Base-by-base conservation (phyloP, 2,329 filamentous ascomycete species). In the Cadophora gregata region DNA sequence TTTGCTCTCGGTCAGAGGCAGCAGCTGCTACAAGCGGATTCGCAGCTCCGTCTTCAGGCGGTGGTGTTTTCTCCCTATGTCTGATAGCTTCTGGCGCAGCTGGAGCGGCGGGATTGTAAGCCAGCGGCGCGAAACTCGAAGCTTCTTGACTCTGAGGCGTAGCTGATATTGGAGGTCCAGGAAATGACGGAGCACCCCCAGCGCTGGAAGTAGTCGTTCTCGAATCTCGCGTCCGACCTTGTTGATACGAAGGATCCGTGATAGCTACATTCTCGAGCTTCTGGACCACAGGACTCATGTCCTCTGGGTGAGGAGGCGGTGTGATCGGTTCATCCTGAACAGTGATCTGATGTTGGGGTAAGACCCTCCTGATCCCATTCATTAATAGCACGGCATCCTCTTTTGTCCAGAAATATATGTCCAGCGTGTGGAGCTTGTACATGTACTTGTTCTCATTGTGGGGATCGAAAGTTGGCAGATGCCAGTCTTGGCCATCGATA, bases 81-180 rank as follows among this genome's bases (percentile, higher is more conserved):
- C 85, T 82, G 61, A 93, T 88, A 25, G 86, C 83, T 77, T 94
- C 91, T 0, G 91, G 90, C 0, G 90, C 90, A 0, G 90, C 84
- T 4, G 92, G 92, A 1, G 91, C 91, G 0, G 92, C 91, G 3
- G 92, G 92, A 75, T 94, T 94, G 76, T 94, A 94, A 2, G 90
- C 86, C 80, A 92, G 88, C 0, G 90, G 89, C 8, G 79, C 82
- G 71, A 88, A 90, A 72, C 74, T 83, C 38, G 80, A 73, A n/a
- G 81, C 78, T 66, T 77, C 77, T 38, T 70, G 67, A 63, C 68
- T 73, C 59, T 70, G 67, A 21, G 74, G 74, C 78, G 80, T 66
- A 76, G 78, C 53, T 77, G 79, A 70, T 74, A 77, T 66, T 21
- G 76, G 76, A 42, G 75, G 75, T 8, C 73, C 73, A 33, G 75